phyloP scores from a whole-genome alignment of 169 alveolate genomes.

The Plasmodium chabaudi region DNA sequence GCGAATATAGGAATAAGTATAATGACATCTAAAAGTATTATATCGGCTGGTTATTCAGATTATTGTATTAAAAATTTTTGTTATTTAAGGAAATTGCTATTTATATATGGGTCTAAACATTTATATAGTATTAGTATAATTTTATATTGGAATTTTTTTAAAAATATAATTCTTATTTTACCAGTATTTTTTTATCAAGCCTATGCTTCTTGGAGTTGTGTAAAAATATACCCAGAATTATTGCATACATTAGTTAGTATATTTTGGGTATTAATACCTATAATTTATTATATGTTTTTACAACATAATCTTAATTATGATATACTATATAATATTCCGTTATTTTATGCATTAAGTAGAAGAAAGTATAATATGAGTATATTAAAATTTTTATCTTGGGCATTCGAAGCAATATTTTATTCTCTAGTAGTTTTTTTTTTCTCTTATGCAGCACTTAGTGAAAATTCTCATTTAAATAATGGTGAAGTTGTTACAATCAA shows the following conservation, averaged over 20 bases:
- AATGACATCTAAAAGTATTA: slow-evolving; percentile 96
- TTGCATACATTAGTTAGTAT: slow-evolving; percentile 57
- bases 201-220: slow-evolving; percentile 76
- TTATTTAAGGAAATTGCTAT: slow-evolving; percentile 91
- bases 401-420: slow-evolving; percentile 68
- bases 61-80: slow-evolving; percentile 95
- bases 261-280: slow-evolving; percentile 67
- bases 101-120: slow-evolving; percentile 96
- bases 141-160: slow-evolving; percentile 76
- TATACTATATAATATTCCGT: slow-evolving; percentile 73
- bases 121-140: slow-evolving; percentile 75
- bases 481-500: slow-evolving; percentile 76
- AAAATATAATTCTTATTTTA: slow-evolving; percentile 53
- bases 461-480: slow-evolving; percentile 73
- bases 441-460: slow-evolving; percentile 60
- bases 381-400: slow-evolving; percentile 68
- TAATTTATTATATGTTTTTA: slow-evolving; percentile 64
- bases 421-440: slow-evolving; percentile 55
- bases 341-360: slow-evolving; percentile 74
- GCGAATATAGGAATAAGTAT: slow-evolving; percentile 97
- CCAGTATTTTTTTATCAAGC: slow-evolving; percentile 77
- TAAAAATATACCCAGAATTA: slow-evolving; percentile 64
- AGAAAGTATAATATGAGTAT: slow-evolving; percentile 70
- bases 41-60: slow-evolving; percentile 98
- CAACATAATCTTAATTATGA: slow-evolving; percentile 76